Evolutionary conservation across 148 eudicot species (phyloP).

Genomic region (Heliosperma pusillum): DNA sequence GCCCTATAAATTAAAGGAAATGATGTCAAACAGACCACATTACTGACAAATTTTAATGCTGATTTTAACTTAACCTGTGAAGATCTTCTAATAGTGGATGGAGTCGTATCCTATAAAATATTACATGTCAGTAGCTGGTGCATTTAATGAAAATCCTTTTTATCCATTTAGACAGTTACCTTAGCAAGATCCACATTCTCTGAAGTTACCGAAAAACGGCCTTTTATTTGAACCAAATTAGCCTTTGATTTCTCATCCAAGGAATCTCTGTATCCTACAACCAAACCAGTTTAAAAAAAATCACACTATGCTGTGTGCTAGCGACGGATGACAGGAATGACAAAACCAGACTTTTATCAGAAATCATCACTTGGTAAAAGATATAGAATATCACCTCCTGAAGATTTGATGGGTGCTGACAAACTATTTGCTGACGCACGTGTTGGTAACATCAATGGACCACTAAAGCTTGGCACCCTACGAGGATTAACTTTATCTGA

Average conservation of each 20-base stretch:
- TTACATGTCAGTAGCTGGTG: constrained; percentile 33
- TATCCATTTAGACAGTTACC: constrained; percentile 38
- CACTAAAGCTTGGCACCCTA: constrained; percentile 85
- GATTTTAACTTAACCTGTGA: constrained; percentile 49
- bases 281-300: constrained; percentile 9
- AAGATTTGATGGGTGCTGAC: constrained; percentile 93
- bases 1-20: constrained; percentile 43
- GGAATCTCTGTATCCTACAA: constrained; percentile 75
- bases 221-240: constrained; percentile 89
- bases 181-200: constrained; percentile 86
- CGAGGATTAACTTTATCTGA: constrained; percentile 48
- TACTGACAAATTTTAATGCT: constrained; percentile 8
- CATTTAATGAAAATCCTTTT: neutral
- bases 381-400: constrained; percentile 54
- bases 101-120: constrained; percentile 60
- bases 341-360: neutral
- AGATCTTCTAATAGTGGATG: constrained; percentile 49
- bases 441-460: constrained; percentile 81
- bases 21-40: constrained; percentile 29
- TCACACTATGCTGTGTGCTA: neutral
- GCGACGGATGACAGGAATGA: neutral
- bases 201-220: constrained; percentile 94
- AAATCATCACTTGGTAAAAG: neutral
- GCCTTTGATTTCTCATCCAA: constrained; percentile 87
- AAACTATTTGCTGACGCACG: constrained; percentile 97